Percentiles rank a stretch among this genome's conserved stretches.
Evolutionary conservation across 2,329 filamentous ascomycete species (phyloP).

Genomic region (Calonectria multiphialidica): DNA sequence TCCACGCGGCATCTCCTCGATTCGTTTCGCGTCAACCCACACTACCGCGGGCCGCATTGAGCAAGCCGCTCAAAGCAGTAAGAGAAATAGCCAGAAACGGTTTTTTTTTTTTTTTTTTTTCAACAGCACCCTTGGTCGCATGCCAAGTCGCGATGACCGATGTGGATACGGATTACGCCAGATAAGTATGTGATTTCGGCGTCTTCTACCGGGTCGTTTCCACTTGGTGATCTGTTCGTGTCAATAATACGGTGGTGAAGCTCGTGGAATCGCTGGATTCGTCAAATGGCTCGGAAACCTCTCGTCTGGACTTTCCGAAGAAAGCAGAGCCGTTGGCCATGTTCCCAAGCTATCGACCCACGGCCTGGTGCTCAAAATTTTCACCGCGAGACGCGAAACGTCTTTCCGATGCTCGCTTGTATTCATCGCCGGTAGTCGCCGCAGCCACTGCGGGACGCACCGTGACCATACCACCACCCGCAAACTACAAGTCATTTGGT

Average conservation of each 20-base stretch:
- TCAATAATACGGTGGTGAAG: not conserved
- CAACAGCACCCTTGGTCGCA: not conserved
- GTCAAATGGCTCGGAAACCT: not conserved
- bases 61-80: conserved; percentile 20
- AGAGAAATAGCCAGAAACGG: conserved; percentile 12
- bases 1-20: conserved; percentile 1
- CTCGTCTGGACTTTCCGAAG: not conserved
- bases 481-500: not conserved
- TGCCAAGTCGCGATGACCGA: conserved; percentile 14
- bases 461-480: not conserved
- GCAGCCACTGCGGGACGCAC: conserved; percentile 9
- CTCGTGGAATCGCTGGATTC: not conserved
- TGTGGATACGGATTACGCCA: conserved; percentile 17
- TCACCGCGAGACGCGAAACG: not conserved
- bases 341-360: not conserved
- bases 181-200: not conserved
- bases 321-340: not conserved
- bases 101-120: not conserved
- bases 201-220: not conserved
- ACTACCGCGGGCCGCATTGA: conserved; percentile 13
- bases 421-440: not conserved
- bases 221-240: not conserved
- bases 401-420: not conserved
- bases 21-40: conserved; percentile 22
- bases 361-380: not conserved